Evolutionary conservation across 139 green algal species (phyloP), one percentile per base, ranked within the genome.

Genomic region (Astrephomene gubernaculifera): DNA sequence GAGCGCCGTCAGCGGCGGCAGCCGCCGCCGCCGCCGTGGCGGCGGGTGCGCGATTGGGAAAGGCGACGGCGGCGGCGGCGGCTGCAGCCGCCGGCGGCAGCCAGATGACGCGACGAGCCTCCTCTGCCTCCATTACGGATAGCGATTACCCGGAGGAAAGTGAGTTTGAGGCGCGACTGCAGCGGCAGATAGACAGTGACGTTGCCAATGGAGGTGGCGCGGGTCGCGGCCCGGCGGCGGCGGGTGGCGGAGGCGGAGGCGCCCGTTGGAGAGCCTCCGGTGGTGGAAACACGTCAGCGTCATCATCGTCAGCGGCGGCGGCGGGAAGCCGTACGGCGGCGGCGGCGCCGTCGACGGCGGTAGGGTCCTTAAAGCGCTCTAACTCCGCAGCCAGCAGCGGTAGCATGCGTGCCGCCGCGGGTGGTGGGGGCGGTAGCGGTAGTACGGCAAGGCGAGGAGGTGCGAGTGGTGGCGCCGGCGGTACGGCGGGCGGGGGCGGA

Each of bases 141-240:
- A 64, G 8, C 1, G 76, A 73, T 24, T 83, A 83, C 9, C 60
- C 60, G 2, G 76, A 83, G 60, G 76, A 83, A 39, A 45, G 29
- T n/a, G 76, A 83, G 9, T 83, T 83, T 27, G 76, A 83, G 41
- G 2, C 61, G 29, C 41, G 41, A 41, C 60, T 83, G 17, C 76
- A 83, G 43, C 39, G 39, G 17, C 76, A 83, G 29, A 83, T 83
- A 25, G 76, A 83, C 17, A 61, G 57, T 1, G 76, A 53, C n/a
- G 39, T 41, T 14, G 60, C 39, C 2, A 60, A 52, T 33, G 75
- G 75, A 25, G 74, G 53, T 54, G 54, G 54, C 54, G 44, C n/a
- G 33, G 41, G 65, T 21, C 8, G 35, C 9, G 35, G 35, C 35
- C 10, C 22, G 8, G 35, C 43, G 10, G 73, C 43, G 5, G 52